Percentiles rank a stretch among this genome's conserved stretches.
phyloP scores from a whole-genome alignment of 2,329 filamentous ascomycete genomes.

The Calonectria leucothoes region DNA sequence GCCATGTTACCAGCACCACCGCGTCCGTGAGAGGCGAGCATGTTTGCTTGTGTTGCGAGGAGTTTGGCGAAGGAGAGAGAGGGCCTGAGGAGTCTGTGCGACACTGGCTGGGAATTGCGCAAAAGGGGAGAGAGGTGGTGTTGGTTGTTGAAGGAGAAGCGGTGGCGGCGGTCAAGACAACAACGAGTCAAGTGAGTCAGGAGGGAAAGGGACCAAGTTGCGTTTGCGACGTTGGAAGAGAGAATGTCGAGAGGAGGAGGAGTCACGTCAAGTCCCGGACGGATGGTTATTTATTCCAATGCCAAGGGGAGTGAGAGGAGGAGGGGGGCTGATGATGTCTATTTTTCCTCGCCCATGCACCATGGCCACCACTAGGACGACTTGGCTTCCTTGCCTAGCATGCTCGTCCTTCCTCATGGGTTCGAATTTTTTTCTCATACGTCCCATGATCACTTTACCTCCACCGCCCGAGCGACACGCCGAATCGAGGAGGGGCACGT shows the following conservation, averaged over 20 bases:
- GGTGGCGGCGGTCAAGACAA: constrained; percentile 2
- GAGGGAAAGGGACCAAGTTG: not conserved
- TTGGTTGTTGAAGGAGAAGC: not conserved
- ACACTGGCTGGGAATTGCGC: not conserved
- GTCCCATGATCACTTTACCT: constrained; percentile 25
- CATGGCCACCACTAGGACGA: constrained; percentile 2
- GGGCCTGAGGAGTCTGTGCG: not conserved
- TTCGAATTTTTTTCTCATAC: constrained; percentile 9
- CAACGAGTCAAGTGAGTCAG: not conserved
- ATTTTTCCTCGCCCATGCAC: constrained; percentile 2
- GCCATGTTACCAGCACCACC: constrained; percentile 84
- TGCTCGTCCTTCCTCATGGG: constrained; percentile 9
- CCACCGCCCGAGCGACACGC: constrained; percentile 21
- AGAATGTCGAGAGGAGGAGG: not conserved
- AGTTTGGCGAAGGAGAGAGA: not conserved
- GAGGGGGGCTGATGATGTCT: constrained; percentile 14
- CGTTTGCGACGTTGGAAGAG: not conserved
- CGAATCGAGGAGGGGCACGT: constrained; percentile 2
- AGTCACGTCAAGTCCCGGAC: constrained; percentile 3
- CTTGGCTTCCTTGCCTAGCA: constrained; percentile 6
- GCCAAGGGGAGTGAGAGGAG: constrained; percentile 11
- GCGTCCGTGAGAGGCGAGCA: constrained; percentile 76
- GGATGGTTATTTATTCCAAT: constrained; percentile 18
- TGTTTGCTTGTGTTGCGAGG: constrained; percentile 37
- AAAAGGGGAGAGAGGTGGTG: not conserved